A percentile compares a stretch with the other conserved stretches of the same genome.
Conservation (phyloP, 208 protist species). For the Acanthamoeba lenticulata region DNA sequence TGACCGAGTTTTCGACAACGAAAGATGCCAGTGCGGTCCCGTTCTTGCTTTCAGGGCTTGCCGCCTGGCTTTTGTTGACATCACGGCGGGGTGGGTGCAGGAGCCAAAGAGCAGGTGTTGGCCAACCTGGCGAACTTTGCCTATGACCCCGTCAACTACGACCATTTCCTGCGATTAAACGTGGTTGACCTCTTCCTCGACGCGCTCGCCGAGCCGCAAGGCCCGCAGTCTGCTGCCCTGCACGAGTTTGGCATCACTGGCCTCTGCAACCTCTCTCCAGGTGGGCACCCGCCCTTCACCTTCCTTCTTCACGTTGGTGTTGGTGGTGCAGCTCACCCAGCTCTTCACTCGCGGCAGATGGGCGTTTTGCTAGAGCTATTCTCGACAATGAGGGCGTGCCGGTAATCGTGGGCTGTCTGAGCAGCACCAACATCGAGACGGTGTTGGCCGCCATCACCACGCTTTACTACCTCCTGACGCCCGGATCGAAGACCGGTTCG, state of each 20-base stretch:
- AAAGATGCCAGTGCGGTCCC: background rate
- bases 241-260: slow-evolving; percentile 65
- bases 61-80: background rate
- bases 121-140: slow-evolving; percentile 78
- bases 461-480: slow-evolving; percentile 29
- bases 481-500: background rate
- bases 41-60: background rate
- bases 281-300: background rate
- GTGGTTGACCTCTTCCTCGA: slow-evolving; percentile 74
- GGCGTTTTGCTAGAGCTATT: background rate
- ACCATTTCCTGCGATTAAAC: slow-evolving; percentile 50
- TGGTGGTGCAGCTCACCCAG: background rate
- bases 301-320: background rate
- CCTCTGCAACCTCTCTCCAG: slow-evolving; percentile 62
- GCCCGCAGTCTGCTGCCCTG: background rate
- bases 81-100: background rate
- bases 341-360: background rate
- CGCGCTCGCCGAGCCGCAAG: slow-evolving; percentile 15
- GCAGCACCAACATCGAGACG: slow-evolving; percentile 41
- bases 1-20: slow-evolving; percentile 60
- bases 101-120: slow-evolving; percentile 69
- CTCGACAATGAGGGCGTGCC: slow-evolving; percentile 20
- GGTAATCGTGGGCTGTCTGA: slow-evolving; percentile 7
- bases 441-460: slow-evolving; percentile 55
- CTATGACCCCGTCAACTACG: slow-evolving; percentile 78